Conservation (phyloP, 179 eudicot species). For the Spinacia oleracea region DNA sequence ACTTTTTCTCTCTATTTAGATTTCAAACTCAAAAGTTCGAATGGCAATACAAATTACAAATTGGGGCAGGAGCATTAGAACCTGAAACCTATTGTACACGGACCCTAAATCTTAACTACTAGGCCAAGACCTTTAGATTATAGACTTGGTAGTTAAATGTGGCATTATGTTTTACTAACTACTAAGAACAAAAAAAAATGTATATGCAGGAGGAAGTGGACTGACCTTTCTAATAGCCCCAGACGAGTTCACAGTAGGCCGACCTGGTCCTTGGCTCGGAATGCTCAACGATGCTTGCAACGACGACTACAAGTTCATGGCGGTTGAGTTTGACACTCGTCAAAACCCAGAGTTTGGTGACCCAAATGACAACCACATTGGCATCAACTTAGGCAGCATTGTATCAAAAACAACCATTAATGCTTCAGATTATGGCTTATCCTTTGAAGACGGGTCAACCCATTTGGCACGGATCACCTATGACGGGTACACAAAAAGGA, state of each 20-base stretch:
- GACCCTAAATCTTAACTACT: too few relatives aligned
- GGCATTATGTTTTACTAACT: background rate
- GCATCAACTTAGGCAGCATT: slow-evolving; percentile 72
- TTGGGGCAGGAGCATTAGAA: too few relatives aligned
- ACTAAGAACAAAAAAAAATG: background rate
- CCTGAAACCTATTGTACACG: too few relatives aligned
- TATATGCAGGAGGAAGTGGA: slow-evolving; percentile 63
- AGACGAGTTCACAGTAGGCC: slow-evolving; percentile 82
- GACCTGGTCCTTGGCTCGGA: slow-evolving; percentile 83
- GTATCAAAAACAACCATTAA: slow-evolving; percentile 54
- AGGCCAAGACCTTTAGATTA: too few relatives aligned
- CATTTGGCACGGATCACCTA: slow-evolving; percentile 56
- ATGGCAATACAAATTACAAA: too few relatives aligned
- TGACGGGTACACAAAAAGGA: slow-evolving; percentile 37
- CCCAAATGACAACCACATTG: slow-evolving; percentile 79
- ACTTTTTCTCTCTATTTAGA: too few relatives aligned
- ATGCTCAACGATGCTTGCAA: slow-evolving; percentile 81
- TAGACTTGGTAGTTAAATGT: background rate
- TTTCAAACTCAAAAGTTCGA: too few relatives aligned
- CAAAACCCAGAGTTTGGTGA: slow-evolving; percentile 63
- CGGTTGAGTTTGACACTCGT: slow-evolving; percentile 69
- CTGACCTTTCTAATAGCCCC: slow-evolving; percentile 74
- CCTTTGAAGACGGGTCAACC: slow-evolving; percentile 54
- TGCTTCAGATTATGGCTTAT: slow-evolving; percentile 55
- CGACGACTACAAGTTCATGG: slow-evolving; percentile 56